These are phyloP conservation scores for Chamaecrista fasciculata DNA, from an alignment of 306 rosid species.

Conservation along the genomic window DNA sequence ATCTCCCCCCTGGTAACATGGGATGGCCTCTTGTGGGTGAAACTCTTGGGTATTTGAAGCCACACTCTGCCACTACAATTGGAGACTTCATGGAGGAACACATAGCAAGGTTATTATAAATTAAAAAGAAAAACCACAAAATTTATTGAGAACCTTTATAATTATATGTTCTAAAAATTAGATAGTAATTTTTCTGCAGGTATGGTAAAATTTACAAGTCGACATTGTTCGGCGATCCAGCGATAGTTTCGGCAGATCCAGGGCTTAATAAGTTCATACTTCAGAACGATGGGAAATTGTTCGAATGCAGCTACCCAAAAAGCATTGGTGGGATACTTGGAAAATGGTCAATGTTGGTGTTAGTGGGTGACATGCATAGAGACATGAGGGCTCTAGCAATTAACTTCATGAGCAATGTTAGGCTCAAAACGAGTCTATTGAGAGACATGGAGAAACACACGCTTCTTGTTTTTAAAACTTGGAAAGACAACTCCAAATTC, in stretches of 20 bases:
- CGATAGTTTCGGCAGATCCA: slow-evolving; percentile 93
- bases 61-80: slow-evolving; percentile 72
- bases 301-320: slow-evolving; percentile 90
- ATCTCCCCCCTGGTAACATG: slow-evolving; percentile 92
- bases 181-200: slow-evolving; percentile 36
- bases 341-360: slow-evolving; percentile 98
- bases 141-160: background rate
- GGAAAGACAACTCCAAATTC: slow-evolving; percentile 62
- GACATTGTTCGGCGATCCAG: slow-evolving; percentile 75
- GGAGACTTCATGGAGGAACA: slow-evolving; percentile 88
- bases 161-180: too few relatives aligned
- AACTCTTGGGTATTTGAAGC: slow-evolving; percentile 71
- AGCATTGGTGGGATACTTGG: slow-evolving; percentile 98
- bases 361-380: slow-evolving; percentile 98
- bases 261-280: slow-evolving; percentile 81
- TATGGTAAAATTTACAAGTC: slow-evolving; percentile 93
- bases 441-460: slow-evolving; percentile 81
- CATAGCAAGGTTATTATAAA: slow-evolving; percentile 86
- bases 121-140: too few relatives aligned
- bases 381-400: slow-evolving; percentile 84
- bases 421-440: slow-evolving; percentile 66
- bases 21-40: slow-evolving; percentile 96
- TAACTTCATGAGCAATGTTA: slow-evolving; percentile 79
- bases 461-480: slow-evolving; percentile 59
- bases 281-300: slow-evolving; percentile 91